phyloP scores from a whole-genome alignment of 1,139 yeast species.

The Lodderomyces orthopsilosis region DNA sequence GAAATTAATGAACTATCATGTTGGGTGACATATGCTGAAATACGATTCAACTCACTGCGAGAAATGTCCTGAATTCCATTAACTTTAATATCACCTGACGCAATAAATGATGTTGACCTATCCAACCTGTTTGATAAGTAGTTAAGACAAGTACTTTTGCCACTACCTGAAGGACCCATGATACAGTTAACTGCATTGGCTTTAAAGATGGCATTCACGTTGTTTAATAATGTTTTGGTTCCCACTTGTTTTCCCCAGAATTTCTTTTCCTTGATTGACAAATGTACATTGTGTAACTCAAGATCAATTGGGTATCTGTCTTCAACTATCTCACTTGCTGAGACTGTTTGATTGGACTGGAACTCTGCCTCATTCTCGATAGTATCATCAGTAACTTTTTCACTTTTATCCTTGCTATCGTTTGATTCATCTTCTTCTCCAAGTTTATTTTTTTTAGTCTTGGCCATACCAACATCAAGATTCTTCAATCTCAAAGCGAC shows the following conservation, averaged over 20 bases:
- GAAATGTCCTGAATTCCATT: slow-evolving; percentile 33
- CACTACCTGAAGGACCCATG: slow-evolving; percentile 89
- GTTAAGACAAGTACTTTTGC: slow-evolving; percentile 74
- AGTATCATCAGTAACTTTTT: neutral
- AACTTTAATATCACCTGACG: slow-evolving; percentile 19
- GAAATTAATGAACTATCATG: slow-evolving; percentile 73
- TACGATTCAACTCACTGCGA: slow-evolving; percentile 41
- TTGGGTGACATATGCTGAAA: slow-evolving; percentile 74
- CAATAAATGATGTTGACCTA: slow-evolving; percentile 22
- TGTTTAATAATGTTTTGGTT: slow-evolving; percentile 30
- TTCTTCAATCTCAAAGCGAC: slow-evolving; percentile 44
- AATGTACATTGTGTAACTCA: slow-evolving; percentile 19
- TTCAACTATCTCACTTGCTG: slow-evolving; percentile 3
- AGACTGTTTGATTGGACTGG: neutral
- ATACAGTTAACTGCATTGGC: slow-evolving; percentile 73
- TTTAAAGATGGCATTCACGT: slow-evolving; percentile 55
- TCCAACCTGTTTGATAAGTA: slow-evolving; percentile 62
- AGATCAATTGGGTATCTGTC: slow-evolving; percentile 17
- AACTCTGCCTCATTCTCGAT: neutral
- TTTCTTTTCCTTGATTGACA: slow-evolving; percentile 16
- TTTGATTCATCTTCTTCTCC: slow-evolving; percentile 27
- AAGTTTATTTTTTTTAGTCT: slow-evolving; percentile 34
- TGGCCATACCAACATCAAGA: slow-evolving; percentile 55
- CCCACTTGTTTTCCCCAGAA: slow-evolving; percentile 7
- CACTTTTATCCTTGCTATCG: slow-evolving; percentile 14